These are phyloP conservation scores for Erysiphe neolycopersici DNA, from an alignment of 2,329 filamentous ascomycete species.

Conservation along the genomic window DNA sequence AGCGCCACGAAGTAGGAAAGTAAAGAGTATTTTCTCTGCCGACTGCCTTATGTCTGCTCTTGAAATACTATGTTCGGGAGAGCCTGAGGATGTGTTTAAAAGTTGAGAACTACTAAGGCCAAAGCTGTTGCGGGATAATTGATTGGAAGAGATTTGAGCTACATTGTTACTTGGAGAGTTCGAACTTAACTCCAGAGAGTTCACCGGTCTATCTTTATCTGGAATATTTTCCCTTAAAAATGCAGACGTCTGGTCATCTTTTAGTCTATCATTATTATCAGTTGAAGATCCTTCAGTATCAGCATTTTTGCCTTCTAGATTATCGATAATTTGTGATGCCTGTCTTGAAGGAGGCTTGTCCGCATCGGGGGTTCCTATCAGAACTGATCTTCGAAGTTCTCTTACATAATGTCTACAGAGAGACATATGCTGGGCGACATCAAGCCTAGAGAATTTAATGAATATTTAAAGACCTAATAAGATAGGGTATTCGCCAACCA, in stretches of 20 bases:
- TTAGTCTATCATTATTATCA: slow-evolving; percentile 41
- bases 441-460: slow-evolving; percentile 38
- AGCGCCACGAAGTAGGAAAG: slow-evolving; percentile 77
- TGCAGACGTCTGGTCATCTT: slow-evolving; percentile 74
- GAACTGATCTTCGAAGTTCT: slow-evolving; percentile 73
- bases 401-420: slow-evolving; percentile 92
- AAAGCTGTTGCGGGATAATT: slow-evolving; percentile 22
- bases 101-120: slow-evolving; percentile 31
- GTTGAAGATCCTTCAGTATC: slow-evolving; percentile 31
- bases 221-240: slow-evolving; percentile 47
- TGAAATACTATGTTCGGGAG: slow-evolving; percentile 59
- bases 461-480: neutral
- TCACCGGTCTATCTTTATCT: slow-evolving; percentile 27
- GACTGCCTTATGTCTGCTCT: slow-evolving; percentile 75
- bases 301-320: slow-evolving; percentile 37
- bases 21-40: slow-evolving; percentile 97
- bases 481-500: slow-evolving; percentile 35
- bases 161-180: slow-evolving; percentile 3
- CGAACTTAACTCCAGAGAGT: slow-evolving; percentile 3
- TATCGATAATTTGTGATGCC: slow-evolving; percentile 56
- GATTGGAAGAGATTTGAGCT: slow-evolving; percentile 23
- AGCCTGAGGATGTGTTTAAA: slow-evolving; percentile 49
- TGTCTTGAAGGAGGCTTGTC: slow-evolving; percentile 54
- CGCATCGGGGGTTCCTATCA: slow-evolving; percentile 75
- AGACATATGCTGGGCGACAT: slow-evolving; percentile 97